These are phyloP conservation scores for Crucihimalaya himalaica DNA, from an alignment of 345 rosid species.

Conservation along the genomic window DNA sequence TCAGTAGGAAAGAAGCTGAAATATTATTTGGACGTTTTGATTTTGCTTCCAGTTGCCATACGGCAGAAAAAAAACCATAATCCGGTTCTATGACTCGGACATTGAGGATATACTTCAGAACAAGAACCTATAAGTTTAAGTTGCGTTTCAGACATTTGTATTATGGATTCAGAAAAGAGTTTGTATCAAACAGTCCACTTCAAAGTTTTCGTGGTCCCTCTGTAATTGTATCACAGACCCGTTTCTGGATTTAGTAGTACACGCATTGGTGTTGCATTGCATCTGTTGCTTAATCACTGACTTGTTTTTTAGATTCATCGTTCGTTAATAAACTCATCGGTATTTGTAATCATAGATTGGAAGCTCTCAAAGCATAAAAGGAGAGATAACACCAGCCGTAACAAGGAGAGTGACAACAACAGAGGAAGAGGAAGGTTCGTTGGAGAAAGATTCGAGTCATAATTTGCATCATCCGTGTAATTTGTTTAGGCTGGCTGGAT, in stretches of 20 bases:
- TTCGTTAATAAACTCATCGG: not conserved
- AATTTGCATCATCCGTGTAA: conserved; percentile 33
- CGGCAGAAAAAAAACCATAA: not conserved
- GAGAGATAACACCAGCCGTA: conserved; percentile 34
- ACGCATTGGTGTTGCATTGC: not conserved
- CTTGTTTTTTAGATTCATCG: not conserved
- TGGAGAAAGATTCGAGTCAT: conserved; percentile 25
- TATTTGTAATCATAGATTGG: conserved; percentile 23
- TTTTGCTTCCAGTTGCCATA: not conserved
- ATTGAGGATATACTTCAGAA: not conserved
- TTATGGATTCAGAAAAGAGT: not conserved
- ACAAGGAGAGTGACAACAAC: conserved; percentile 23
- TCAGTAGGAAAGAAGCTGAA: not conserved
- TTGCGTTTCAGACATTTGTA: not conserved
- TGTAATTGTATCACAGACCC: not conserved
- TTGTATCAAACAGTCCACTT: not conserved
- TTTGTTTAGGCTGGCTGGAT: conserved; percentile 38
- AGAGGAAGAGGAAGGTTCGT: conserved; percentile 19
- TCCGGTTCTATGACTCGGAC: not conserved
- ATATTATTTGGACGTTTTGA: not conserved
- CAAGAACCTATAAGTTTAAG: not conserved
- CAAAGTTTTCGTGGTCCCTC: not conserved
- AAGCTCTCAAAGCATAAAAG: conserved; percentile 31
- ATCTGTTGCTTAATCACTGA: not conserved
- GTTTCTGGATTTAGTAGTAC: not conserved